Percentiles rank a stretch among this genome's conserved stretches.
Conservation (phyloP, 306 rosid species). For the Gastrolobium villosum region DNA sequence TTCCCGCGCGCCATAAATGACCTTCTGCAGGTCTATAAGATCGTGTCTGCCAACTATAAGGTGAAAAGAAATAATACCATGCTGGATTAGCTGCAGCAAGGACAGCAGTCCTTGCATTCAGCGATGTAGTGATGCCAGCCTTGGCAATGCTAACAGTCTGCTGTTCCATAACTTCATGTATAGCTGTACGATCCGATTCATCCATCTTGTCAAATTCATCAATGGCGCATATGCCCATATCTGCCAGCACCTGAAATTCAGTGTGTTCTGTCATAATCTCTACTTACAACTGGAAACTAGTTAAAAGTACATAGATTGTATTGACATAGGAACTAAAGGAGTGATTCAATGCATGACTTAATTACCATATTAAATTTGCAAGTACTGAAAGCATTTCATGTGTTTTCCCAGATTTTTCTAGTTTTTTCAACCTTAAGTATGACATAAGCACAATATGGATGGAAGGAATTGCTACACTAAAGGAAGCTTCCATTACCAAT, state of each 20-base stretch:
- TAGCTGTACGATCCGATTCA: conserved; percentile 97
- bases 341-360: conserved; percentile 25
- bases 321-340: conserved; percentile 2
- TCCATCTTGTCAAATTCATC: conserved; percentile 99
- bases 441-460: conserved; percentile 15
- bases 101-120: conserved; percentile 98
- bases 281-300: conserved; percentile 39
- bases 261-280: conserved; percentile 39
- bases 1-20: no score
- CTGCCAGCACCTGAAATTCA: conserved; percentile 85
- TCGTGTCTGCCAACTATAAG: conserved; percentile 20
- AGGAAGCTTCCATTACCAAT: conserved; percentile 70
- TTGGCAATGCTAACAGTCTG: conserved; percentile 99
- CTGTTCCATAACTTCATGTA: conserved; percentile 99
- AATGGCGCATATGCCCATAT: conserved; percentile 99
- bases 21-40: conserved; percentile 23
- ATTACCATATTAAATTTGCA: conserved; percentile 29
- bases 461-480: conserved; percentile 33
- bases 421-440: conserved; percentile 20
- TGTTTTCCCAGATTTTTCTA: conserved; percentile 14
- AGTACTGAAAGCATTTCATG: conserved; percentile 6
- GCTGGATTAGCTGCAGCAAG: conserved; percentile 99
- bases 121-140: conserved; percentile 97
- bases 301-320: conserved; percentile 29
- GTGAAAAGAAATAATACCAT: conserved; percentile 63